Evolutionary conservation across 2,329 filamentous ascomycete species (phyloP), one percentile per base, ranked within the genome.

Genomic region (Colletotrichum sp.): DNA sequence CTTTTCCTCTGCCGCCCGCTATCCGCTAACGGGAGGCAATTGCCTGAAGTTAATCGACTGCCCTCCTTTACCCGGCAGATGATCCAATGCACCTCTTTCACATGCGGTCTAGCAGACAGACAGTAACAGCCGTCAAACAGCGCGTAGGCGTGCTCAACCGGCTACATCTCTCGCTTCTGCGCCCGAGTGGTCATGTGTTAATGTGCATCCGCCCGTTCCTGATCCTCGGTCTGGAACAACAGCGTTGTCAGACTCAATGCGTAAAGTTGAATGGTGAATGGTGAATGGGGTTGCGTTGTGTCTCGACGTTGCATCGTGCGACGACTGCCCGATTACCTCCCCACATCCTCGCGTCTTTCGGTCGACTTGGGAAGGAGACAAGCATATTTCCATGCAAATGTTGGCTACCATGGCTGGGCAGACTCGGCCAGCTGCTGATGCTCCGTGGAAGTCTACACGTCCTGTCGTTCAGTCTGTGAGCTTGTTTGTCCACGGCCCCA

Each of bases 1-100:
- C 71, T 65, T 76, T 60, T 32, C 18, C 44, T 76, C 71, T 76
- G 49, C 74, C 74, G 65, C 71, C 71, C 74, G 74, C 65, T 62
- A 76, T 59, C 74, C 71, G 60, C 65, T 49, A 52, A 64, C 24
- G 30, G 64, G 49, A 16, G 34, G 55, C 16, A 70, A 39, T 62
- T 73, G 65, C 74, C 74, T 75, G 55, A 75, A 70, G 34, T 65
- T 30, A 70, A 69, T 13, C 26, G 28, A 21, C 30, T 49, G 26
- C 8, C 36, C 24, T 65, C 34, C 74, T 39, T 70, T 26, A 65
- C 32, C 59, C 65, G 71, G 28, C 65, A 69, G 12, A 16, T n/a
- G 69, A 36, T 24, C 71, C 60, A 70, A 75, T 75, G 74, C 65
- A 66, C 57, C n/a, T 18, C 13, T 36, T 21, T 52, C 34, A 49